These are phyloP conservation scores for Pseudogymnoascus pannorum DNA, from an alignment of 2,329 filamentous ascomycete genomes.

Conservation along the genomic window DNA sequence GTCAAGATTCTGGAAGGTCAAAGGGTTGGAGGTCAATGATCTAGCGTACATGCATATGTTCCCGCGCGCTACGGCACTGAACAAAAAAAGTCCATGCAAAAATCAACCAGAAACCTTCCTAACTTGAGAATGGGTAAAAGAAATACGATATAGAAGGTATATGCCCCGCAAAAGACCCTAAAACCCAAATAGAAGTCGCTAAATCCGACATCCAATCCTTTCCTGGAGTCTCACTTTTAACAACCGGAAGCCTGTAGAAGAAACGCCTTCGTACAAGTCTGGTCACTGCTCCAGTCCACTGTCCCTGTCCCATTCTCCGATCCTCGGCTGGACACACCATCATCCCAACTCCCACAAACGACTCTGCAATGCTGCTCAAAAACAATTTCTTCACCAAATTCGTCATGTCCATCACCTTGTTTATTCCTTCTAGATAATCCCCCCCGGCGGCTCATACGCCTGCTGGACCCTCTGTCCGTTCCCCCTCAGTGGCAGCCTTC, in stretches of 20 bases:
- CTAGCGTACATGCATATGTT: neutral
- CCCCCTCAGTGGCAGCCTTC: conserved; percentile 16
- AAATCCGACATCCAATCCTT: neutral
- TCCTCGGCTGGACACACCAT: neutral
- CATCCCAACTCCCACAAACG: neutral
- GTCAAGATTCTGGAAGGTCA: neutral
- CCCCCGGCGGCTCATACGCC: conserved; percentile 27
- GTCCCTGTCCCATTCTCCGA: neutral
- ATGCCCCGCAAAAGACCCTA: neutral
- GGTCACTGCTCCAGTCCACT: neutral
- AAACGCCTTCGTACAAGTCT: neutral
- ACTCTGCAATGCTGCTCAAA: neutral
- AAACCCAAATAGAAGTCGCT: neutral
- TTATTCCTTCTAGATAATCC: conserved; percentile 23
- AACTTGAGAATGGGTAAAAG: neutral
- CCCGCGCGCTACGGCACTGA: neutral
- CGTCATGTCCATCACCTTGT: neutral
- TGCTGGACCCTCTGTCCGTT: conserved; percentile 14
- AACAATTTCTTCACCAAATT: neutral
- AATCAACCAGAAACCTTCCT: neutral
- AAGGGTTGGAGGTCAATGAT: neutral
- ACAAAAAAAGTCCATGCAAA: neutral
- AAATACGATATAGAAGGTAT: neutral
- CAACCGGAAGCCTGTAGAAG: neutral
- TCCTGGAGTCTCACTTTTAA: neutral